Evolutionary conservation across 176 grass and related monocot genomes (phyloP).

Genomic region (Phyllostachys edulis): DNA sequence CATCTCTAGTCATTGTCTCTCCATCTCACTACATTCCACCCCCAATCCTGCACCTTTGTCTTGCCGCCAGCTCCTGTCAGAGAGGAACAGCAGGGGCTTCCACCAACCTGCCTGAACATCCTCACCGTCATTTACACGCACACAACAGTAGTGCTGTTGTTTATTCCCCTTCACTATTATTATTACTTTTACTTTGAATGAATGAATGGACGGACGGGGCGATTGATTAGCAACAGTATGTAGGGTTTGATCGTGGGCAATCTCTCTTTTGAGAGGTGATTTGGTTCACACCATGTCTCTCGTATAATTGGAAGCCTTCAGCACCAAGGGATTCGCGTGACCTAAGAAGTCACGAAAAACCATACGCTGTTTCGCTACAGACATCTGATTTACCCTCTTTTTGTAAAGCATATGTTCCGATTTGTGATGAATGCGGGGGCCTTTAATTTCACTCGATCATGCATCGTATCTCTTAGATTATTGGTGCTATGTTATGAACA

Average conservation of each 20-base stretch:
- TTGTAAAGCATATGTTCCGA: background rate
- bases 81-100: background rate
- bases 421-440: background rate
- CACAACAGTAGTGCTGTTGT: background rate
- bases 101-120: constrained; percentile 25
- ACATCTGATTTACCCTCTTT: background rate
- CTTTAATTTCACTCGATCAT: background rate
- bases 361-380: background rate
- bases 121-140: constrained; percentile 3
- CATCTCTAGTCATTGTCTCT: constrained; percentile 52
- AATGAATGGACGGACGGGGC: background rate
- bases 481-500: background rate
- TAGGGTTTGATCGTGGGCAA: background rate
- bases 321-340: constrained; percentile 39
- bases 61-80: constrained; percentile 10
- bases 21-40: constrained; percentile 55
- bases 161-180: too few relatives aligned
- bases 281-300: constrained; percentile 44
- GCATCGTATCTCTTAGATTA: background rate
- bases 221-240: background rate
- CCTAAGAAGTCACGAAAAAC: constrained; percentile 19
- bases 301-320: constrained; percentile 24
- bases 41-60: constrained; percentile 41
- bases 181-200: background rate
- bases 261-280: constrained; percentile 43